These are phyloP conservation scores for Candida taoyuanica DNA, from an alignment of 805 yeast genomes.

Conservation along the genomic window DNA sequence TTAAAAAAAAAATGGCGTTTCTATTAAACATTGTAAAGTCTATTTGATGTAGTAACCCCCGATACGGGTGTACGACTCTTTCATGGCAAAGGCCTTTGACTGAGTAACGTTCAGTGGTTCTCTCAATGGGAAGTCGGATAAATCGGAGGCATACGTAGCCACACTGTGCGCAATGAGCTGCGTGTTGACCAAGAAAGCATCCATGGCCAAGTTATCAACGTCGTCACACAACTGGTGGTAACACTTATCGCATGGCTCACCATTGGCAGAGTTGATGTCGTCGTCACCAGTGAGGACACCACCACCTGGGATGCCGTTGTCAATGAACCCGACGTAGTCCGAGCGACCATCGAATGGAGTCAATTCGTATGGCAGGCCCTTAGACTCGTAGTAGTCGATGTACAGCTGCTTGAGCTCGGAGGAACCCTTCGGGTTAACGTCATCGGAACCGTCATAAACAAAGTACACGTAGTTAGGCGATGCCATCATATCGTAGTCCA, in stretches of 20 bases:
- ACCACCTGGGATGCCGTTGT: constrained; percentile 87
- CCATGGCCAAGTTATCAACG: constrained; percentile 69
- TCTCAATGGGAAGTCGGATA: constrained; percentile 68
- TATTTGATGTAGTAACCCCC: constrained; percentile 4
- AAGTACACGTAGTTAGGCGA: constrained; percentile 91
- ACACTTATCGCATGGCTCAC: constrained; percentile 75
- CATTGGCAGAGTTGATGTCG: constrained; percentile 64
- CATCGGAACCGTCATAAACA: constrained; percentile 72
- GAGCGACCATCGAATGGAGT: constrained; percentile 95
- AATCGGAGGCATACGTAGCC: constrained; percentile 76
- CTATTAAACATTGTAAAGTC: too few relatives aligned
- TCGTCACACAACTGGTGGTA: constrained; percentile 88
- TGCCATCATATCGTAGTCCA: constrained; percentile 99
- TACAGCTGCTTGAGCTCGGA: constrained; percentile 69
- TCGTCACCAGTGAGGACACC: constrained; percentile 97
- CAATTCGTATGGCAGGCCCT: constrained; percentile 71
- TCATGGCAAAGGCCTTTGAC: background rate
- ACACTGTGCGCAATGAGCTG: constrained; percentile 88
- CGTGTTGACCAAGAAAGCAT: constrained; percentile 81
- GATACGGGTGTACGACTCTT: constrained; percentile 1
- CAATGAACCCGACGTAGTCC: constrained; percentile 90
- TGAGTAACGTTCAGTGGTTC: constrained; percentile 1
- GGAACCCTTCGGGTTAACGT: constrained; percentile 80
- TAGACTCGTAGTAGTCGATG: constrained; percentile 57
- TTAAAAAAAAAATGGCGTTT: too few relatives aligned